A percentile compares a stretch with the other conserved stretches of the same genome.
Conservation (phyloP, 169 alveolate genomes). For the Ichthyophthirius multifiliis region DNA sequence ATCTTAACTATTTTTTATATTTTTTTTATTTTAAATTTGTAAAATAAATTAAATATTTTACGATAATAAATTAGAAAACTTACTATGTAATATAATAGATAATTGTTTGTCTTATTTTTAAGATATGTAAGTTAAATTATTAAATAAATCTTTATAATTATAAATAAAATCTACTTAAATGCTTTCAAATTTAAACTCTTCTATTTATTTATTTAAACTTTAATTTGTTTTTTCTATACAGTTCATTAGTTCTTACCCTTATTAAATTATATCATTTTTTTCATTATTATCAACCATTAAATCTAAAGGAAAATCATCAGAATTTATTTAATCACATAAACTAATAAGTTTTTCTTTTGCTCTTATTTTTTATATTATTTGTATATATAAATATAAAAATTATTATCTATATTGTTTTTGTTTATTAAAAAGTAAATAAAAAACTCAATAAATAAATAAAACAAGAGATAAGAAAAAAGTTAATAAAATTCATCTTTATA, state of each 20-base stretch:
- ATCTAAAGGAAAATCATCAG: neutral
- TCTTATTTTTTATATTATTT: neutral
- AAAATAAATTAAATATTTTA: no score
- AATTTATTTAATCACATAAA: neutral
- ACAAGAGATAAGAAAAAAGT: no score
- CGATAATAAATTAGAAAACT: no score
- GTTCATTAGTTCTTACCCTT: neutral
- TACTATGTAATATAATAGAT: neutral
- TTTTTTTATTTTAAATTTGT: no score
- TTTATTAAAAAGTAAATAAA: no score
- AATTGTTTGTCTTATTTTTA: neutral
- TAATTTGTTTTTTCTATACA: neutral
- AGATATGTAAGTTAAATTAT: neutral
- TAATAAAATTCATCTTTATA: no score
- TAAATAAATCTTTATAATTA: neutral
- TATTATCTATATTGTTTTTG: no score
- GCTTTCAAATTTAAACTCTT: neutral
- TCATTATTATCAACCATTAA: neutral
- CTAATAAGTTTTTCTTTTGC: neutral
- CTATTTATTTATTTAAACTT: neutral
- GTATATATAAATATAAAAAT: no score
- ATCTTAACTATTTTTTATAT: no score
- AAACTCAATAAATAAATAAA: no score
- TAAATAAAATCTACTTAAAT: neutral
- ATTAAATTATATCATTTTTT: neutral